A percentile compares a stretch with the other conserved stretches of the same genome.
phyloP scores from a whole-genome alignment of 1,284 basidiomycete genomes.

The Porodaedalea pini region DNA sequence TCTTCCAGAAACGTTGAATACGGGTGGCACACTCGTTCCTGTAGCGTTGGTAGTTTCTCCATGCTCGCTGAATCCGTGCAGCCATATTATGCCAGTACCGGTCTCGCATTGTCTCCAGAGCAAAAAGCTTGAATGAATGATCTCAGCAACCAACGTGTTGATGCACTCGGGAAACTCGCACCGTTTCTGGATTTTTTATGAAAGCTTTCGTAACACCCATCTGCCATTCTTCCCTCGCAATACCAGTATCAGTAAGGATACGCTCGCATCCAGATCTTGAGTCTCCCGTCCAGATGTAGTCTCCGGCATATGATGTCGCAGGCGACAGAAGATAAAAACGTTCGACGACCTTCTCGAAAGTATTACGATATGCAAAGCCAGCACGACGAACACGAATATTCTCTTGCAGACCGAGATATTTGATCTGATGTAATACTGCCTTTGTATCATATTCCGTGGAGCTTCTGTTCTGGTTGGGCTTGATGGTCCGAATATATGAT shows the following conservation, averaged over 20 bases:
- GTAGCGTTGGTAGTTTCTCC: conserved; percentile 93
- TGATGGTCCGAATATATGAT: conserved; percentile 99
- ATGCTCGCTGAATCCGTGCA: conserved; percentile 92
- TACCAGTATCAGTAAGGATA: conserved; percentile 93
- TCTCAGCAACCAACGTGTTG: conserved; percentile 3
- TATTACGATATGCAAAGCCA: conserved; percentile 96
- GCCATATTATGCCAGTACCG: conserved; percentile 99
- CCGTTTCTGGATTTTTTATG: conserved; percentile 99
- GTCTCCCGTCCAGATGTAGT: conserved; percentile 96
- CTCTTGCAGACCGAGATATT: conserved; percentile 98
- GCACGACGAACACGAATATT: conserved; percentile 97
- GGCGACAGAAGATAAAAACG: conserved; percentile 96
- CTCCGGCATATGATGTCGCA: conserved; percentile 95
- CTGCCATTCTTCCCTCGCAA: conserved; percentile 97
- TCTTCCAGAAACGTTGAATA: conserved; percentile 98
- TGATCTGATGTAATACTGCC: conserved; percentile 97
- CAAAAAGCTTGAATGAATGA: conserved; percentile 71
- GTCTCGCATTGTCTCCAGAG: conserved; percentile 97
- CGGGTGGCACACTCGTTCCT: conserved; percentile 92
- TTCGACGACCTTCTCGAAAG: conserved; percentile 99
- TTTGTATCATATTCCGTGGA: conserved; percentile 90
- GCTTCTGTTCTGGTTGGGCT: conserved; percentile 97
- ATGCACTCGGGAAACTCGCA: conserved; percentile 34
- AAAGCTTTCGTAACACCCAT: conserved; percentile 99
- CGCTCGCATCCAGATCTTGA: conserved; percentile 88